Base-by-base conservation (phyloP, 257 asterid species). In the Nicotiana otophora region DNA sequence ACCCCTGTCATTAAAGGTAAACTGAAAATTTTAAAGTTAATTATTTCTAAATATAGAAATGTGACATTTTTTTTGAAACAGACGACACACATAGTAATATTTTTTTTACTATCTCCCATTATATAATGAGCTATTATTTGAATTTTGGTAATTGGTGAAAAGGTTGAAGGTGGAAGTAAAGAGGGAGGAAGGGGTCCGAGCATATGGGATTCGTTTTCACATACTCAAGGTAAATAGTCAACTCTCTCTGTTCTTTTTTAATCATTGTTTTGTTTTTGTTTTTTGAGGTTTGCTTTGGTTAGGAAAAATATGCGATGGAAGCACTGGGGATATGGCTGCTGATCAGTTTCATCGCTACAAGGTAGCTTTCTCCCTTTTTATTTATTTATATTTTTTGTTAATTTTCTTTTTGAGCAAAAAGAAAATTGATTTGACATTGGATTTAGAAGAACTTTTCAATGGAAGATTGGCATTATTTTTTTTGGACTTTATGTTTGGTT, bases 281-380 rank as follows among this genome's bases (percentile, higher is more conserved):
- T 14, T 4, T 33, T 61, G 60, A 30, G 55, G 16, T 19, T 31
- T 17, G 20, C 12, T 31, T 9, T 83, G 82, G 46, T 20, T 81
- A 91, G 94, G 91, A 11, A 91, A 87, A n/a, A 83, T 91, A 81
- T 60, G 82, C 68, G 92, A 88, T 86, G 91, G 90, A 61, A 87
- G 90, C 88, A 89, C 79, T 82, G 94, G 90, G 26, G 87, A 91
- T 88, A 74, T 85, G 68, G 86, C 92, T 33, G 91, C 85, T 58
- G 91, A 91, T 81, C 92, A 91, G 72, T 91, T 86, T 72, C 92
- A 91, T 81, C 92, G 88, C 14, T 88, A 86, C 86, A 87, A 88
- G 92, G 92, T 89, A 83, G 19, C 69, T 69, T 66, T 28, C 17
- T 64, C 0, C 80, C 63, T 57, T 64, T 78, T 53, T 17, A 17